Percentiles rank a stretch among this genome's conserved stretches.
phyloP scores from a whole-genome alignment of 352 stramenopile genomes.

The Blastocystis sp. region DNA sequence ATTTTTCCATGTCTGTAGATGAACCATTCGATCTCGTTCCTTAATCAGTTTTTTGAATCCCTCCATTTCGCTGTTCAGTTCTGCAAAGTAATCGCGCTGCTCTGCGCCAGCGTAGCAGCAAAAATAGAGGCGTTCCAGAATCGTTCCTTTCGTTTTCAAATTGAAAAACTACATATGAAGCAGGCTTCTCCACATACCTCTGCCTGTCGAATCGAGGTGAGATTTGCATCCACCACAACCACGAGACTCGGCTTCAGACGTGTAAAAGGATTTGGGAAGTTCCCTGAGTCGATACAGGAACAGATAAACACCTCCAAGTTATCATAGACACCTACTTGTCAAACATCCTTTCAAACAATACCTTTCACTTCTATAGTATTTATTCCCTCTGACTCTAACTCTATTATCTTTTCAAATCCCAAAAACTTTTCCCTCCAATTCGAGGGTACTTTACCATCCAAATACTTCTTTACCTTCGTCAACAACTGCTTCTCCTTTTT shows the following conservation, averaged over 20 bases:
- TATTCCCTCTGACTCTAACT: not conserved
- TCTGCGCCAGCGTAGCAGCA: constrained; percentile 26
- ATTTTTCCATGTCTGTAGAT: not conserved
- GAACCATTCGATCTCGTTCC: constrained; percentile 11
- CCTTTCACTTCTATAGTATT: not conserved
- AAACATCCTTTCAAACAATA: not conserved
- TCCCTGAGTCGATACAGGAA: not conserved
- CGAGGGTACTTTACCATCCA: not conserved
- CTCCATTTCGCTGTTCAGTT: not conserved
- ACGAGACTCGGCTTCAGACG: not conserved
- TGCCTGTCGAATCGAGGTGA: not conserved
- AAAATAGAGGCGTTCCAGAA: not conserved
- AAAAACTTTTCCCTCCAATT: not conserved
- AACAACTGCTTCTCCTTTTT: not conserved
- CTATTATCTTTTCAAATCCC: not conserved
- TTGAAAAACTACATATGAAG: not conserved
- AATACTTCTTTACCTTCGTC: not conserved
- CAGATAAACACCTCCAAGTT: not conserved
- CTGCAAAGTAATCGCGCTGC: constrained; percentile 2
- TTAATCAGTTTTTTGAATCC: constrained; percentile 7
- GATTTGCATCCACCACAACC: constrained; percentile 1
- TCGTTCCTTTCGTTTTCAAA: not conserved
- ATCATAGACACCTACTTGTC: not conserved
- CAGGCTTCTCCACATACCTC: not conserved
- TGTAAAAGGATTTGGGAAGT: not conserved